phyloP scores from a whole-genome alignment of 192 early-diverging fungal genomes.

The Dimargaris xerosporica region DNA sequence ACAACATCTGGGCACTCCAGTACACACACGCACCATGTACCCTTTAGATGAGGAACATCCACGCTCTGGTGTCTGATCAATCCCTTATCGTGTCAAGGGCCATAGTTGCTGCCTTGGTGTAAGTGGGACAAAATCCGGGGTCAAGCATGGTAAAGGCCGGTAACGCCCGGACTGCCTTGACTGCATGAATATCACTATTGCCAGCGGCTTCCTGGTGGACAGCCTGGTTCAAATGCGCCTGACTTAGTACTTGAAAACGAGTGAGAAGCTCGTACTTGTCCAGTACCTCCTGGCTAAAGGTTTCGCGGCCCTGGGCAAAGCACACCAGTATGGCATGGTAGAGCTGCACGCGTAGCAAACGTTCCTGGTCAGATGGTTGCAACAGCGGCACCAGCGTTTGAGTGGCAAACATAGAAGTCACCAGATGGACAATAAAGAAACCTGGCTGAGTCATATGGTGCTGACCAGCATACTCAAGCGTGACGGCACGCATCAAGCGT shows the following conservation, averaged over 20 bases:
- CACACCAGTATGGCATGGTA: neutral
- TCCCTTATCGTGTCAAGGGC: too few species aligned
- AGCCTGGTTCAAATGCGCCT: neutral
- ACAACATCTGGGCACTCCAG: too few species aligned
- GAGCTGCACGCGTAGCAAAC: neutral
- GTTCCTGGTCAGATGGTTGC: neutral
- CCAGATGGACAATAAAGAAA: conserved; percentile 1
- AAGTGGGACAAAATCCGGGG: too few species aligned
- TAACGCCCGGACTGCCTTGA: conserved; percentile 1
- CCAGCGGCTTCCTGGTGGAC: neutral
- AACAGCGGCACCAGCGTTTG: neutral
- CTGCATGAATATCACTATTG: neutral
- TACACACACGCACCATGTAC: too few species aligned
- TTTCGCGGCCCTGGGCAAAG: neutral
- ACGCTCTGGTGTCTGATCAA: neutral
- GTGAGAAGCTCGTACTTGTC: neutral
- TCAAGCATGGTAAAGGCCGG: neutral
- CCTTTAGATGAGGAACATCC: neutral
- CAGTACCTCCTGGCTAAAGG: neutral
- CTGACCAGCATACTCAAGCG: neutral
- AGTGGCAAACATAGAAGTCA: conserved; percentile 2
- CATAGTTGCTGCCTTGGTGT: too few species aligned
- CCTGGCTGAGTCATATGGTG: neutral
- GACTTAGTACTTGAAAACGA: neutral
- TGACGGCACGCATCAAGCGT: neutral